phyloP scores from a whole-genome alignment of 257 asterid species.

The Plectranthus barbatus region DNA sequence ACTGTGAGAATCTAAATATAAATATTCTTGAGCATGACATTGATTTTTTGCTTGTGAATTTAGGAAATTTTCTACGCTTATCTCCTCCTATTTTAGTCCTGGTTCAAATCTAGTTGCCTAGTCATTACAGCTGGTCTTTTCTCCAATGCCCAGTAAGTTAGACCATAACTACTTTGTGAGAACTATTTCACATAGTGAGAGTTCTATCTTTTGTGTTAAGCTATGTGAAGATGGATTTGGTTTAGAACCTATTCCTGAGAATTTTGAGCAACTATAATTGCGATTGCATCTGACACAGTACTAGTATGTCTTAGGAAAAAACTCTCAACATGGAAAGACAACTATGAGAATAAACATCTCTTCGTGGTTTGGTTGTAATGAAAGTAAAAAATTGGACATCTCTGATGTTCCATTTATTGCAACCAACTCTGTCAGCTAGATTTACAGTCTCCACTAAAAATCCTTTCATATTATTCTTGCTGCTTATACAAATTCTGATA shows the following conservation, averaged over 20 bases:
- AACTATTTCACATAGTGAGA: not conserved
- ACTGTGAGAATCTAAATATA: slow-evolving; percentile 34
- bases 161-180: not conserved
- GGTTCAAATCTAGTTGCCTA: not conserved
- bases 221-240: not conserved
- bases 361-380: not conserved
- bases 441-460: not conserved
- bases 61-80: not conserved
- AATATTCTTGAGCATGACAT: not conserved
- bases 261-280: not conserved
- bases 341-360: not conserved
- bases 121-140: not conserved
- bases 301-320: not conserved
- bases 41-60: not conserved
- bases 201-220: not conserved
- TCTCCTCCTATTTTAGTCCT: not conserved
- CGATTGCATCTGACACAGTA: not conserved
- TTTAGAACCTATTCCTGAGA: not conserved
- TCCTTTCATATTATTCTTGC: not conserved
- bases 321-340: not conserved
- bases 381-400: too few species aligned
- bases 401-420: not conserved
- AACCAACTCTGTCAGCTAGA: not conserved
- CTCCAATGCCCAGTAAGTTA: not conserved
- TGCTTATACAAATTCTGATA: slow-evolving; percentile 8